phyloP scores from a whole-genome alignment of 139 green algal genomes.

The Gonium pectorale region DNA sequence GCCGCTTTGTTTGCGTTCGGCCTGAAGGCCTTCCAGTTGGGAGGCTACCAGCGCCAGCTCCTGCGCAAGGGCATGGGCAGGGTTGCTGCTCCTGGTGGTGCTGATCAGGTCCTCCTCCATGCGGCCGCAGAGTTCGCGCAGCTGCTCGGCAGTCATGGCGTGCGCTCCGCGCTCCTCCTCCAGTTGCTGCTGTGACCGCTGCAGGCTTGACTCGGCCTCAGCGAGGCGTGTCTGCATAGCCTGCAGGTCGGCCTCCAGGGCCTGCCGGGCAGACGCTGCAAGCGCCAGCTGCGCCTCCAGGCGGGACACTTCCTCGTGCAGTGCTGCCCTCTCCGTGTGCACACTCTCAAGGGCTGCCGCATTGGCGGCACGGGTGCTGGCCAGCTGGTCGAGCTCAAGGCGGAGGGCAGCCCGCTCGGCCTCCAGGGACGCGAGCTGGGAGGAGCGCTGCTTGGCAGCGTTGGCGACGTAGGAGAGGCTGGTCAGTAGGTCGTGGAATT shows the following conservation, averaged over 20 bases:
- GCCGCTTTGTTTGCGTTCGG: background rate
- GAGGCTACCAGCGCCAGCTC: background rate
- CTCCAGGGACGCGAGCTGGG: background rate
- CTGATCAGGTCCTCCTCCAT: background rate
- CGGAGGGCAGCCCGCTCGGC: background rate
- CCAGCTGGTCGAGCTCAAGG: background rate
- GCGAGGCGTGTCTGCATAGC: too few relatives aligned
- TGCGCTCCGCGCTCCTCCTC: background rate
- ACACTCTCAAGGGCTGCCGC: background rate
- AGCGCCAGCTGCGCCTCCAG: background rate
- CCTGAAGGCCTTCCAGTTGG: background rate
- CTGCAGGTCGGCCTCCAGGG: constrained; percentile 26
- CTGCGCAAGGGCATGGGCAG: background rate
- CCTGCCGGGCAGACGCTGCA: background rate
- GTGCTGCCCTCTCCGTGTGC: background rate
- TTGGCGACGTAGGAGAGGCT: too few relatives aligned
- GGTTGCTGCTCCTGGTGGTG: background rate
- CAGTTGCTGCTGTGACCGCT: background rate
- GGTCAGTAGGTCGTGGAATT: too few relatives aligned
- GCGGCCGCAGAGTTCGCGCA: background rate
- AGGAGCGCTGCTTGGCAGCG: background rate
- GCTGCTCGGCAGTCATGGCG: background rate
- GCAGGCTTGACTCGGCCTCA: too few relatives aligned
- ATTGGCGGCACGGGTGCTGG: background rate
- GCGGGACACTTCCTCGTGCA: background rate